A percentile compares a stretch with the other conserved stretches of the same genome.
These are phyloP conservation scores for Coemansia reversa DNA, from an alignment of 192 early-diverging fungal species.

Conservation along the genomic window DNA sequence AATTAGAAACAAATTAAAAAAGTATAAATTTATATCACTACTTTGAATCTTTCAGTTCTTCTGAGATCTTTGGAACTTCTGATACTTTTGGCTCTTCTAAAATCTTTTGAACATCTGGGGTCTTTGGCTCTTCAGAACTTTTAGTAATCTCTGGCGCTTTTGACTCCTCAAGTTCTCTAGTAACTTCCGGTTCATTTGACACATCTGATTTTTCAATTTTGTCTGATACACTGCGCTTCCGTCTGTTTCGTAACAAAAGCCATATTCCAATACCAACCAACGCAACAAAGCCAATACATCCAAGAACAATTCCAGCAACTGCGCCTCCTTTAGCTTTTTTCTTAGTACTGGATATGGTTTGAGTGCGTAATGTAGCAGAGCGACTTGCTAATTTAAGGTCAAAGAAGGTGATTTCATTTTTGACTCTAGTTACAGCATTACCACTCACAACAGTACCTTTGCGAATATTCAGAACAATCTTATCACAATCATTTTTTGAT, in stretches of 20 bases:
- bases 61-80: too few species aligned
- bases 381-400: conserved; percentile 25
- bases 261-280: conserved; percentile 18
- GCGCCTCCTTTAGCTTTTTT: conserved; percentile 22
- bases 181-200: too few species aligned
- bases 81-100: too few species aligned
- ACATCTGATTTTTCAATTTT: background rate
- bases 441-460: conserved; percentile 29
- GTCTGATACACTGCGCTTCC: background rate
- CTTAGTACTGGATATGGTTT: conserved; percentile 42
- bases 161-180: too few species aligned
- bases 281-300: conserved; percentile 30
- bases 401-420: conserved; percentile 47
- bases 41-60: too few species aligned
- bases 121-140: background rate
- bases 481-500: conserved; percentile 14
- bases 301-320: conserved; percentile 44
- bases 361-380: conserved; percentile 24
- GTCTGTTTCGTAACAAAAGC: conserved; percentile 11
- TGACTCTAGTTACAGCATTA: conserved; percentile 21
- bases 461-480: conserved; percentile 34
- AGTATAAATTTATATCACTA: too few species aligned
- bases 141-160: too few species aligned
- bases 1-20: too few species aligned
- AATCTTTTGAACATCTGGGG: too few species aligned